These are phyloP conservation scores for Fusarium siculi DNA, from an alignment of 2,329 filamentous ascomycete species.

Conservation along the genomic window DNA sequence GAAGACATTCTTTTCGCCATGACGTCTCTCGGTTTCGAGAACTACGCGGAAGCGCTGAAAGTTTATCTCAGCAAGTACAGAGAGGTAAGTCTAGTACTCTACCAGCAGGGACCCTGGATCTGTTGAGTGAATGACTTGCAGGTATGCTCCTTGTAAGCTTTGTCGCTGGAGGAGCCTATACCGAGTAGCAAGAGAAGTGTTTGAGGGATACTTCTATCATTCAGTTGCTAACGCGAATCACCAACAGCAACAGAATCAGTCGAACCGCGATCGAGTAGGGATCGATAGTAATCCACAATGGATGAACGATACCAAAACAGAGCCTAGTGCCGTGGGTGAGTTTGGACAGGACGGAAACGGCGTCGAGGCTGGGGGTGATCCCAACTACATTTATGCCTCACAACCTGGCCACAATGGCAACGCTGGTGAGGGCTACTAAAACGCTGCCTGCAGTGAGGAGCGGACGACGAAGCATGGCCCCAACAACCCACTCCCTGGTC, in stretches of 20 bases:
- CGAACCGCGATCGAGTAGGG: conserved; percentile 52
- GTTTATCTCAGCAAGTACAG: conserved; percentile 98
- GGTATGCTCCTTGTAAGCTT: background rate
- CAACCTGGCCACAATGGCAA: conserved; percentile 69
- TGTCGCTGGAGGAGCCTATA: background rate
- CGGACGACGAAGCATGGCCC: background rate
- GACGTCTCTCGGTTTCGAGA: conserved; percentile 98
- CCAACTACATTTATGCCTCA: conserved; percentile 64
- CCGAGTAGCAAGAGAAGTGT: background rate
- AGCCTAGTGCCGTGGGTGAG: conserved; percentile 49
- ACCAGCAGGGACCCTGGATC: background rate
- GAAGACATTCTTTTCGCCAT: conserved; percentile 99
- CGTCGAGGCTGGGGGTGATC: conserved; percentile 54
- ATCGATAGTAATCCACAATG: conserved; percentile 50
- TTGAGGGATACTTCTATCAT: background rate
- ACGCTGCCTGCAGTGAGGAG: background rate
- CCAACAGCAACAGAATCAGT: conserved; percentile 54
- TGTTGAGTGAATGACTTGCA: background rate
- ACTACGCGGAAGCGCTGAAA: conserved; percentile 97
- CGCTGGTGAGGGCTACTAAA: conserved; percentile 63
- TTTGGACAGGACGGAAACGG: conserved; percentile 56
- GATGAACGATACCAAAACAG: conserved; percentile 49
- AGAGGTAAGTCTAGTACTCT: conserved; percentile 75
- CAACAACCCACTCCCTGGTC: background rate
- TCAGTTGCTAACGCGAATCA: conserved; percentile 13